A percentile compares a stretch with the other conserved stretches of the same genome.
phyloP scores from a whole-genome alignment of 2,329 filamentous ascomycete genomes.

The Coleophoma eucalyptorum region DNA sequence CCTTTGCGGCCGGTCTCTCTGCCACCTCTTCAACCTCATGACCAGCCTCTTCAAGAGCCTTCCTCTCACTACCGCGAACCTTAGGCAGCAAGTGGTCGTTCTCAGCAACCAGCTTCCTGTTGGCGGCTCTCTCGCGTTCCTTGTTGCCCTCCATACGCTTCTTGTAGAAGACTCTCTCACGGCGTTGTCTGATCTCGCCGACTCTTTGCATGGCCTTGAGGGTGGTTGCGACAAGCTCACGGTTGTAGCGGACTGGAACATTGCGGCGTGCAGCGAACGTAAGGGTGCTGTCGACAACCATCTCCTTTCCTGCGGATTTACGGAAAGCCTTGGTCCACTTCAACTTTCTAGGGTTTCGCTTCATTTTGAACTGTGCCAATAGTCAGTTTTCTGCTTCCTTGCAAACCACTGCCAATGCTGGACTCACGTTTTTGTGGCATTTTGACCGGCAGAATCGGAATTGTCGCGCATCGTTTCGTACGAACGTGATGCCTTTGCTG shows the following conservation, averaged over 20 bases:
- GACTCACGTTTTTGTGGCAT: slow-evolving; percentile 54
- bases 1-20: slow-evolving; percentile 16
- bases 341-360: slow-evolving; percentile 94
- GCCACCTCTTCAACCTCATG: slow-evolving; percentile 30
- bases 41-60: slow-evolving; percentile 49
- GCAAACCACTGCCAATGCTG: too few relatives aligned
- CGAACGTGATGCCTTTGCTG: slow-evolving; percentile 49
- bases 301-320: slow-evolving; percentile 75
- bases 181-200: slow-evolving; percentile 74
- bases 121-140: slow-evolving; percentile 72
- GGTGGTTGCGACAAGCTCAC: slow-evolving; percentile 82
- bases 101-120: slow-evolving; percentile 84
- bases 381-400: neutral
- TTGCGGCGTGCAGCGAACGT: slow-evolving; percentile 92
- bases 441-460: slow-evolving; percentile 54
- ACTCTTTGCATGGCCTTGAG: slow-evolving; percentile 91
- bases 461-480: slow-evolving; percentile 36
- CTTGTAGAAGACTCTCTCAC: slow-evolving; percentile 93
- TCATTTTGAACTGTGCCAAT: slow-evolving; percentile 77
- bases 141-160: slow-evolving; percentile 89
- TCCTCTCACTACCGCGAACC: slow-evolving; percentile 60
- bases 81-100: slow-evolving; percentile 88
- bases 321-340: slow-evolving; percentile 97
- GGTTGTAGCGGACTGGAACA: slow-evolving; percentile 92
- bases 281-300: slow-evolving; percentile 92